Base-by-base conservation (phyloP, 768 basidiomycete genomes). In the Sporobolomyces roseus region DNA sequence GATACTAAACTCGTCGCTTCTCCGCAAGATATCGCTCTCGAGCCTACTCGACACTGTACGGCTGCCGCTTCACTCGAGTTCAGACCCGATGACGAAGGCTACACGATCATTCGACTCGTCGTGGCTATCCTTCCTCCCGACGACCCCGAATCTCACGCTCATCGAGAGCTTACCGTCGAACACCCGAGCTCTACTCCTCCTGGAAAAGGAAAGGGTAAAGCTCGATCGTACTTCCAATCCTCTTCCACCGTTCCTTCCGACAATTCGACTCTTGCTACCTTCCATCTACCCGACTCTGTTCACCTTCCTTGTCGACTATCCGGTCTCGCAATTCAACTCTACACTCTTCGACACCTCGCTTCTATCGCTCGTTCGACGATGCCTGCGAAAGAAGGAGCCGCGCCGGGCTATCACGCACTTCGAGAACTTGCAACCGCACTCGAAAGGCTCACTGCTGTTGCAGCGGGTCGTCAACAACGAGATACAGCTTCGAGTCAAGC, bases 301-400 rank as follows among this genome's bases (percentile, higher is more conserved):
- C 66, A 67, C 59, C 63, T 71, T n/a, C 70, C 70, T 13, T 46
- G 53, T 21, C 70, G 70, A 17, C 59, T 71, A 19, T 66, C 70
- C 3, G 51, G 41, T 23, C 52, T 67, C 53, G 70, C 70, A 3
- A 67, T 67, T 54, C 62, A 64, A 58, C 70, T 71, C 52, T 71
- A 64, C 70, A 61, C 70, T 7, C 66, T 71, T 4, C 65, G 70
- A 1, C 70, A 71, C 56, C 63, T 71, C 52, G 65, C 70, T 2
- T 54, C 53, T 21, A 71, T 71, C 59, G 70, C 70, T 23, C 65
- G 63, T 14, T 66, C 70, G 2, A 71, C 70, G 4, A 62, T 61
- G 33, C 70, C 70, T 0, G 45, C 62, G 29, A n/a, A 60, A 21
- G 36, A 43, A 32, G 58, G 56, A 23, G 36, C 48, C 7, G 19